Evolutionary conservation across 2,329 filamentous ascomycete genomes (phyloP), one percentile per base, ranked within the genome.

Genomic region (Dactylellina cionopaga): DNA sequence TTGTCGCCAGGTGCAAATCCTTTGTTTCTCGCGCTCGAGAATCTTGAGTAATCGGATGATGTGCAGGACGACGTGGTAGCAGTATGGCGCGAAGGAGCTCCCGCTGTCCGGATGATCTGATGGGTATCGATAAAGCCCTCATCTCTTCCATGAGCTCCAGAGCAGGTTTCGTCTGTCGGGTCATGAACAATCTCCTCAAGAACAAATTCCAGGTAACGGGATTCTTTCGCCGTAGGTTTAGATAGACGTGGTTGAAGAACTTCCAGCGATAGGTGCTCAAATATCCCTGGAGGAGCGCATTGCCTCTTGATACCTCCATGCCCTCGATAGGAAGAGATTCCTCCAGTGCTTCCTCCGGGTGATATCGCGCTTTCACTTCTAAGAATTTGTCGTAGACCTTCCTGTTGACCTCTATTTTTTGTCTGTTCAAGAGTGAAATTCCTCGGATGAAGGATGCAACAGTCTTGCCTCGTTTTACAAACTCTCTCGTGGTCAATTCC

Each of bases 71-170:
- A 15, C 76, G 75, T 4, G 75, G 76, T 13, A 63, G 55, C 27
- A 77, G 74, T n/a, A 77, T 41, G 0, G 56, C 64, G 5, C 44
- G 29, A 41, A 75, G 49, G 41, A 77, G 70, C 47, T 76, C 74
- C 15, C 62, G 58, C 17, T 76, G 74, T 1, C 58, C 64, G 4
- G 73, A 46, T 10, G 76, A 68, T 17, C 63, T 52, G 47, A 75
- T 59, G 15, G 64, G 37, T n/a, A 75, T 71, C 3, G 63, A 56
- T 33, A 68, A 60, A 13, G 56, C 49, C 5, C 74, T 60, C 66
- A 77, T 74, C 19, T 75, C 58, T 24, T 73, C 72, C 43, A 77
- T 51, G 25, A 73, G 46, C 49, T 75, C 63, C 19, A 77, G 31
- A 1, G 75, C 76, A n/a, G 51, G 11, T 15, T 64, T 64, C 10